Percentiles rank a stretch among this genome's conserved stretches.
Conservation (phyloP, 495 filamentous ascomycete species). For the Daldinia bambusicola region DNA sequence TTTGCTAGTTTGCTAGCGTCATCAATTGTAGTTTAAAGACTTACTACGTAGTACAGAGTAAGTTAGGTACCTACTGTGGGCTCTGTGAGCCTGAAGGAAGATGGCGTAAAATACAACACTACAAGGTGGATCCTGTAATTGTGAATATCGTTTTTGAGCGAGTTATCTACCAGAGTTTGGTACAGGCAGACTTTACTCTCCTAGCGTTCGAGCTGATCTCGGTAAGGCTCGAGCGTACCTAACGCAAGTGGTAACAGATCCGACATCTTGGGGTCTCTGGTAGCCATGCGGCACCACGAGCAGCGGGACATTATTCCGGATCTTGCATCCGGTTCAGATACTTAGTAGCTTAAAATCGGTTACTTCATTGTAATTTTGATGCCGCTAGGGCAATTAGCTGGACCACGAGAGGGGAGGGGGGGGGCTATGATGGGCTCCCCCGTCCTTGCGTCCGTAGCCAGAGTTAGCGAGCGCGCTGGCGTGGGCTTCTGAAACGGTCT, state of each 20-base stretch:
- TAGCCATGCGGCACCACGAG: conserved; percentile 12
- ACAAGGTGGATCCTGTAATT: neutral
- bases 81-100: conserved; percentile 7
- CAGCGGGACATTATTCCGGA: conserved; percentile 30
- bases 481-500: conserved; percentile 38
- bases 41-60: no score
- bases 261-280: conserved; percentile 19
- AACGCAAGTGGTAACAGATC: conserved; percentile 31
- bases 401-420: conserved; percentile 4
- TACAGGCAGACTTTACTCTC: conserved; percentile 8
- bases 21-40: conserved; percentile 6
- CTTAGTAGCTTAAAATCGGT: conserved; percentile 14
- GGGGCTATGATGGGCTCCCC: conserved; percentile 9
- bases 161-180: conserved; percentile 9
- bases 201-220: conserved; percentile 18
- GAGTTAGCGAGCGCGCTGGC: conserved; percentile 18
- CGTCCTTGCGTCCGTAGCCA: conserved; percentile 18
- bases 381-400: conserved; percentile 31
- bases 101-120: conserved; percentile 7
- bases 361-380: conserved; percentile 9
- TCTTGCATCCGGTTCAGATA: conserved; percentile 19
- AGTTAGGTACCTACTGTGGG: neutral
- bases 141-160: neutral
- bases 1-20: conserved; percentile 9
- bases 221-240: conserved; percentile 22